These are phyloP conservation scores for Magnusiomyces magnusii DNA, from an alignment of 1,139 yeast genomes.

Conservation along the genomic window DNA sequence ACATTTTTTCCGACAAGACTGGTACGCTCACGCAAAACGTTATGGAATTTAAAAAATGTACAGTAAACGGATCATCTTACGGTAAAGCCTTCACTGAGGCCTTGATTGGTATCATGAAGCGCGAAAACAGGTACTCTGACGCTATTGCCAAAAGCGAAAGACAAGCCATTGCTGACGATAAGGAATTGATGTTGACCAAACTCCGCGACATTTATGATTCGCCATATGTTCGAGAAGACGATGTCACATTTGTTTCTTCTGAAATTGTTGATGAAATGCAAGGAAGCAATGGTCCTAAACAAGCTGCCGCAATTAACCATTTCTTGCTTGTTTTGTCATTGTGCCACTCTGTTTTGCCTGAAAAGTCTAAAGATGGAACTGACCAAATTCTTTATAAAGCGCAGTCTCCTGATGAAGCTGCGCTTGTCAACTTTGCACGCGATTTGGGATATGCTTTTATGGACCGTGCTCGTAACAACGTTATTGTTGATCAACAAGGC, in stretches of 20 bases:
- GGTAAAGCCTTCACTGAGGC: constrained; percentile 98
- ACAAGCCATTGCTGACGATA: constrained; percentile 48
- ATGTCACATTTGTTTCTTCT: constrained; percentile 72
- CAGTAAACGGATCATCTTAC: constrained; percentile 78
- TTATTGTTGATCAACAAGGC: constrained; percentile 70
- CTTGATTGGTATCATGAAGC: constrained; percentile 80
- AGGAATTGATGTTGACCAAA: constrained; percentile 52
- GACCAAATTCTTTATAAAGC: constrained; percentile 67
- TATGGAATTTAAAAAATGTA: constrained; percentile 93
- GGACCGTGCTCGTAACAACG: constrained; percentile 64
- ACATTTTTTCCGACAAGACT: constrained; percentile 92
- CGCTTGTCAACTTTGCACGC: constrained; percentile 87
- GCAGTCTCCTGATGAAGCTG: constrained; percentile 98
- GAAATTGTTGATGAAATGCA: constrained; percentile 49
- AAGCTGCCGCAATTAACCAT: constrained; percentile 57
- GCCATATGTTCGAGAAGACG: constrained; percentile 54
- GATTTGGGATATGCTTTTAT: constrained; percentile 83
- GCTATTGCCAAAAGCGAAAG: constrained; percentile 41
- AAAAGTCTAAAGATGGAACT: constrained; percentile 49
- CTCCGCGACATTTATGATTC: constrained; percentile 44
- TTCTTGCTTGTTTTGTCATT: constrained; percentile 85
- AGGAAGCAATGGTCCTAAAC: constrained; percentile 46
- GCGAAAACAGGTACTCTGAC: constrained; percentile 69
- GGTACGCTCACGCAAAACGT: constrained; percentile 95
- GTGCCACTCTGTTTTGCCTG: constrained; percentile 90